These are phyloP conservation scores for Petasospora rhodanensis DNA, from an alignment of 1,139 yeast genomes.

Conservation along the genomic window DNA sequence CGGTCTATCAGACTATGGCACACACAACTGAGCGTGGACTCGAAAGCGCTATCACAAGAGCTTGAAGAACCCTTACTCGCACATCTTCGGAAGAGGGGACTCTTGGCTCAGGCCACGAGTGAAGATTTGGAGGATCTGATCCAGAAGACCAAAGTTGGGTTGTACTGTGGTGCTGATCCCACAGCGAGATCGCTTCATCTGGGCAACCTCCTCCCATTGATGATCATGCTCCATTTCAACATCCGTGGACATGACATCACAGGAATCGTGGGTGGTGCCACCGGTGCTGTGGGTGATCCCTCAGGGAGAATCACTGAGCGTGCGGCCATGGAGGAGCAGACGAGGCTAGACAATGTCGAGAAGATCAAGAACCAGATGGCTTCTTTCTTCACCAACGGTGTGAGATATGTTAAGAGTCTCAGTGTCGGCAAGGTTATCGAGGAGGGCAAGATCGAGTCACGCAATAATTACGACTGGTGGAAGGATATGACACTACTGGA, in stretches of 20 bases:
- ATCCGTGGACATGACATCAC: slow-evolving; percentile 79
- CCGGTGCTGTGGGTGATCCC: slow-evolving; percentile 96
- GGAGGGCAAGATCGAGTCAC: slow-evolving; percentile 40
- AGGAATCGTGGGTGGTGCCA: slow-evolving; percentile 95
- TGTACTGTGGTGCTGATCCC: slow-evolving; percentile 97
- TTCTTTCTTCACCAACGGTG: slow-evolving; percentile 57
- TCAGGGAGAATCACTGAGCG: slow-evolving; percentile 86
- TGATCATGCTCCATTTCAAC: slow-evolving; percentile 79
- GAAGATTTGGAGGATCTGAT: slow-evolving; percentile 26
- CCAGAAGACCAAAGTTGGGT: slow-evolving; percentile 32
- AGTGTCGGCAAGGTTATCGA: slow-evolving; percentile 42
- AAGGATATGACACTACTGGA: slow-evolving; percentile 65
- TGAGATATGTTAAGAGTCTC: slow-evolving; percentile 54
- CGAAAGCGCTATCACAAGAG: slow-evolving; percentile 18
- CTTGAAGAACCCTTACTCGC: slow-evolving; percentile 21
- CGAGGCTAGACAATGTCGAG: slow-evolving; percentile 53
- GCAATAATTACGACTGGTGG: slow-evolving; percentile 88
- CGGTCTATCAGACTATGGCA: slow-evolving; percentile 10
- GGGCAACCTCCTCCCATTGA: slow-evolving; percentile 84
- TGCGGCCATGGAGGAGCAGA: slow-evolving; percentile 44
- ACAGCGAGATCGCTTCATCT: slow-evolving; percentile 85
- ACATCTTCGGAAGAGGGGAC: slow-evolving; percentile 29
- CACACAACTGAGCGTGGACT: slow-evolving; percentile 16
- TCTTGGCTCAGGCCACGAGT: slow-evolving; percentile 28
- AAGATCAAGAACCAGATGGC: slow-evolving; percentile 60